Percentiles rank a stretch among this genome's conserved stretches.
These are phyloP conservation scores for Pinus taeda DNA, from an alignment of 75 land plant species.

Conservation along the genomic window DNA sequence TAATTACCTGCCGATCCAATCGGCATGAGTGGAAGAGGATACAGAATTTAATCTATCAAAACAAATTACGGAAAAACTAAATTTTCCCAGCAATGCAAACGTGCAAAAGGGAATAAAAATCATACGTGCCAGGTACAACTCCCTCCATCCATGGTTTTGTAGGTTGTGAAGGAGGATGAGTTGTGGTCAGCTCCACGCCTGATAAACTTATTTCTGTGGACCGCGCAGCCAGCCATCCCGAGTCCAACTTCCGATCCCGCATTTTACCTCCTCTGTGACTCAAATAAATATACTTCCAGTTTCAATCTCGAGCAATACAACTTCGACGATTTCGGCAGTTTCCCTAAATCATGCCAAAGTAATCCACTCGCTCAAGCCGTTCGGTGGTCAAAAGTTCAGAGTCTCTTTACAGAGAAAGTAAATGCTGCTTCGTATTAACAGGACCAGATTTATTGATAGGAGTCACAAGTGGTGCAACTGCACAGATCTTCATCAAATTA, in stretches of 20 bases:
- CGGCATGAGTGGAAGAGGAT: neutral
- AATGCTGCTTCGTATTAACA: too few relatives aligned
- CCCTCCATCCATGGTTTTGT: conserved; percentile 81
- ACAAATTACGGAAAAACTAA: neutral
- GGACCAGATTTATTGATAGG: too few relatives aligned
- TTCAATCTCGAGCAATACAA: too few relatives aligned
- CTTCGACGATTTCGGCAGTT: too few relatives aligned
- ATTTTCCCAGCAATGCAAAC: neutral
- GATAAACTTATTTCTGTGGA: conserved; percentile 65
- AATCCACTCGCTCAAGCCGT: too few relatives aligned
- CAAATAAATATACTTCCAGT: too few relatives aligned
- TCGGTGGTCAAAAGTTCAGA: too few relatives aligned
- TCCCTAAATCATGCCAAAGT: too few relatives aligned
- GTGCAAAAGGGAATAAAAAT: neutral
- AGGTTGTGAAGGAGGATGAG: conserved; percentile 51
- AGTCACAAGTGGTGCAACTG: too few relatives aligned
- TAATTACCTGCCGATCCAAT: neutral
- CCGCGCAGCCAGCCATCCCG: conserved; percentile 88
- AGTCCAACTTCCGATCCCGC: conserved; percentile 43
- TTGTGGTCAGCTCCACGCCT: conserved; percentile 85
- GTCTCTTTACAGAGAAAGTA: too few relatives aligned
- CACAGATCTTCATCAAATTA: too few relatives aligned
- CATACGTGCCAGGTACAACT: conserved; percentile 93
- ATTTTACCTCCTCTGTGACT: too few relatives aligned
- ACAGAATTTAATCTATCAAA: neutral